Evolutionary conservation across 2,329 filamentous ascomycete species (phyloP), one percentile per base, ranked within the genome.

Genomic region (Stagonosporopsis rhizophila): DNA sequence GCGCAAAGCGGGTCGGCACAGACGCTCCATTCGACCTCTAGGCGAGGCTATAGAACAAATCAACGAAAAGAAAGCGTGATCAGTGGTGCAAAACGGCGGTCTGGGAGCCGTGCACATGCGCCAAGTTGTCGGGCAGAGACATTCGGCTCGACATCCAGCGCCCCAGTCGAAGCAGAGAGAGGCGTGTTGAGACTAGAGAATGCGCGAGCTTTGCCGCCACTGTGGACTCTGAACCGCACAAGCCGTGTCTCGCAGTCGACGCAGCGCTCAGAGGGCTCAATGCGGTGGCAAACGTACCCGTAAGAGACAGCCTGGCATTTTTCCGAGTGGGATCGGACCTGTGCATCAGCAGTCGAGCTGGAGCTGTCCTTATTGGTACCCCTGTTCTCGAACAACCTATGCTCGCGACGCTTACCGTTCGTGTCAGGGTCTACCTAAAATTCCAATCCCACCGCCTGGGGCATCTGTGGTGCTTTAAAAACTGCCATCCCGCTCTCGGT

Each of bases 1-100:
- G 38, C 34, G 37, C 48, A 52, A 39, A 52, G 61, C 52, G 47
- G 51, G 54, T 50, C 50, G 47, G 44, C 47, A 44, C 19, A 51
- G 17, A 45, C 60, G 56, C 46, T 56, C 27, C 2, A 40, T 45
- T 44, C 23, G 46, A 53, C 46, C 59, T 61, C 51, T 56, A 61
- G 61, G 52, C 61, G 58, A 59, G 62, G 32, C 54, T 27, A 46
- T 37, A 50, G 46, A 58, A 46, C 50, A 44, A 55, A 48, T 41
- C 44, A 54, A 32, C 46, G 42, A 46, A 56, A 58, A 55, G 52
- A 58, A 55, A 60, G 63, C 64, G 57, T 63, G 58, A 60, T 57
- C 30, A 52, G 60, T 59, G 64, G 54, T 54, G 46, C 64, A 61
- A 66, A 68, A 59, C 66, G 63, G 70, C 70, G 70, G 70, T 72